Percentiles rank a stretch among this genome's conserved stretches.
Conservation (phyloP, 2,329 filamentous ascomycete genomes). For the Colletotrichum ledebouriae region DNA sequence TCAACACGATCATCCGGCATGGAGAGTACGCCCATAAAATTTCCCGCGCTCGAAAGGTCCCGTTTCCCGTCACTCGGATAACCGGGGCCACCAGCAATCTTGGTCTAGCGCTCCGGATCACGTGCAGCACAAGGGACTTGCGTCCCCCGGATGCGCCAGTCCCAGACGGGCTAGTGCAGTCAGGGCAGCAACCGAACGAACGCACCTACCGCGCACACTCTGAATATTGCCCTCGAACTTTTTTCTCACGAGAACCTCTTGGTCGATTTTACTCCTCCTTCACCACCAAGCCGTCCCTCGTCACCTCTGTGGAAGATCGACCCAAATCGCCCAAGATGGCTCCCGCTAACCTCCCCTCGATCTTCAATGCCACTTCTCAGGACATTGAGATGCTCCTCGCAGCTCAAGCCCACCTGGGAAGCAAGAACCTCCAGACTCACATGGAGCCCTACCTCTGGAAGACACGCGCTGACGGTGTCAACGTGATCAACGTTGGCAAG, state of each 20-base stretch:
- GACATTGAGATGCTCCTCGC: constrained; percentile 99
- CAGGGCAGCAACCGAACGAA: constrained; percentile 28
- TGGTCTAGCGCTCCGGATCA: constrained; percentile 47
- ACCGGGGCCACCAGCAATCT: constrained; percentile 18
- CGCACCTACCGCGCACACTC: constrained; percentile 33
- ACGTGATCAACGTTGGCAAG: constrained; percentile 99
- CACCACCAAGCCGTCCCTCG: constrained; percentile 45
- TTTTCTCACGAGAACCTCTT: constrained; percentile 34
- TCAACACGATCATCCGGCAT: constrained; percentile 38
- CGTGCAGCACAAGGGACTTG: constrained; percentile 47
- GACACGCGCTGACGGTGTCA: constrained; percentile 98
- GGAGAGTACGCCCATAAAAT: constrained; percentile 40
- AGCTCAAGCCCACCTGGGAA: constrained; percentile 95
- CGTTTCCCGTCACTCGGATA: constrained; percentile 14
- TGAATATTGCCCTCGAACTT: constrained; percentile 25
- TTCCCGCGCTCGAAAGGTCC: constrained; percentile 28
- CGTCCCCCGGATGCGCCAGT: not conserved
- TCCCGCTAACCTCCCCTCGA: constrained; percentile 90
- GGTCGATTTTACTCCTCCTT: constrained; percentile 37
- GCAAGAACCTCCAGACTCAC: constrained; percentile 99
- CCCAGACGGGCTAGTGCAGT: constrained; percentile 21
- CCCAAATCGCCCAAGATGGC: constrained; percentile 78
- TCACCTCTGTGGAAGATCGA: constrained; percentile 42
- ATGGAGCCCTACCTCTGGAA: constrained; percentile 99
- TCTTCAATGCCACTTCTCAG: constrained; percentile 97